Conservation (phyloP, 106 monocot genomes). For the Dendrobium nobile region DNA sequence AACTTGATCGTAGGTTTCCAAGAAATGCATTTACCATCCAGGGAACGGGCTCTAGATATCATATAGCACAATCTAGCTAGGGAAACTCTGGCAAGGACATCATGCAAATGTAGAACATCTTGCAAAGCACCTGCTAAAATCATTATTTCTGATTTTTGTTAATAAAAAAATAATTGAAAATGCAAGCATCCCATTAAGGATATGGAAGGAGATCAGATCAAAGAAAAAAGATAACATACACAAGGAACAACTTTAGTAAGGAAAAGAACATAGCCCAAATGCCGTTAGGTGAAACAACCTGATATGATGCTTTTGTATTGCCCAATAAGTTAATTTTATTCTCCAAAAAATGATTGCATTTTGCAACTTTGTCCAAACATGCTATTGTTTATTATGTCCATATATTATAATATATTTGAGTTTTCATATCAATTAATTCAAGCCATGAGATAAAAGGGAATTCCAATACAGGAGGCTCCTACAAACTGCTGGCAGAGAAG, state of each 20-base stretch:
- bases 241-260: not conserved
- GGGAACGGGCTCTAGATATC: constrained; percentile 80
- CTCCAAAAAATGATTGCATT: not conserved
- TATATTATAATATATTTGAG: not conserved
- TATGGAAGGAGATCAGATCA: not conserved
- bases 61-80: constrained; percentile 90
- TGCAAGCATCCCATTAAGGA: not conserved
- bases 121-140: constrained; percentile 81
- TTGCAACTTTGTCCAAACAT: not conserved
- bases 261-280: not conserved
- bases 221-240: not conserved
- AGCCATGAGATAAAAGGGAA: not conserved
- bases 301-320: not conserved
- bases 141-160: not conserved
- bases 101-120: constrained; percentile 98
- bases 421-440: not conserved
- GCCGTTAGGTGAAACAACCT: not conserved
- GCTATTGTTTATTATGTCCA: not conserved
- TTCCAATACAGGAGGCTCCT: not conserved
- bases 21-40: constrained; percentile 59
- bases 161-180: not conserved
- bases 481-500: not conserved
- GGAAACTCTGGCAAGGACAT: constrained; percentile 95
- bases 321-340: not conserved
- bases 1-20: not conserved